phyloP scores from a whole-genome alignment of 2,329 filamentous ascomycete genomes.

The Chrysoporthe deuterocubensis region DNA sequence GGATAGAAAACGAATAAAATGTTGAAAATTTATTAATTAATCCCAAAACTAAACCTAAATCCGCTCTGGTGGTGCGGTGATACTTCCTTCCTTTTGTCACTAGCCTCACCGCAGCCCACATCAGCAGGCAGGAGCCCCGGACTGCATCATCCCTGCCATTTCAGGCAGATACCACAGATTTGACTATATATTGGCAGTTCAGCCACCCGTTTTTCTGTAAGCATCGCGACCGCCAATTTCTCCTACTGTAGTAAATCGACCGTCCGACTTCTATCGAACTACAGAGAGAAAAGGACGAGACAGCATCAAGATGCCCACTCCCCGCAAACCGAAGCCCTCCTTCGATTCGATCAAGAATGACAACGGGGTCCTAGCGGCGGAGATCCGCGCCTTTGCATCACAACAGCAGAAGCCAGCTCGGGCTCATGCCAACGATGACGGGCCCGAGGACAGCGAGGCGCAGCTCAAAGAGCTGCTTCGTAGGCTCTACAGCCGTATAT shows the following conservation, averaged over 20 bases:
- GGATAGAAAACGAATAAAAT: too few relatives aligned
- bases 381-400: conserved; percentile 3
- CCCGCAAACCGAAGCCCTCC: background rate
- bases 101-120: background rate
- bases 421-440: background rate
- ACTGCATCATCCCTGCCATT: background rate
- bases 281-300: background rate
- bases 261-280: background rate
- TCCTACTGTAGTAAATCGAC: background rate
- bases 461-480: conserved; percentile 7
- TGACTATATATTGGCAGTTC: background rate
- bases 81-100: background rate
- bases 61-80: background rate
- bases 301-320: background rate
- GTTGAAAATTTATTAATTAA: too few relatives aligned
- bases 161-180: background rate
- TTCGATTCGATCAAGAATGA: background rate
- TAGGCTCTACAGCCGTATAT: conserved; percentile 12
- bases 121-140: background rate
- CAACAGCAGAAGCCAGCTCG: background rate
- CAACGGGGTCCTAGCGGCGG: conserved; percentile 3
- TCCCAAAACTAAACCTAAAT: too few relatives aligned
- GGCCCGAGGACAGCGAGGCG: background rate
- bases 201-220: background rate
- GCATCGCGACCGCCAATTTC: background rate